Percentiles rank a stretch among this genome's conserved stretches.
Conservation (phyloP, 1,284 basidiomycete genomes). For the Trichosporon coremiiforme region DNA sequence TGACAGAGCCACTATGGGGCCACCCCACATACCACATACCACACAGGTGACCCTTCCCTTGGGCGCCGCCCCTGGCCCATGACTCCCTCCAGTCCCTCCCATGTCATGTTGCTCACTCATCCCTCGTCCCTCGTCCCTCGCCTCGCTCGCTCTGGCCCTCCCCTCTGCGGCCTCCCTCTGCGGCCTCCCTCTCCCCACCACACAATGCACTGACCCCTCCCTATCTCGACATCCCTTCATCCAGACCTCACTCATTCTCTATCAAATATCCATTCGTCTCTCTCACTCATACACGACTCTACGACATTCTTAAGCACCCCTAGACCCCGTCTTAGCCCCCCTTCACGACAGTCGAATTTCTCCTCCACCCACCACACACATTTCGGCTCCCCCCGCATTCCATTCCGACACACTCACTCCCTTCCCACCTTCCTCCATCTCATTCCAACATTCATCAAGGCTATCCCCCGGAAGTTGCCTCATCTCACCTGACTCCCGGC, state of each 20-base stretch:
- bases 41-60: not conserved
- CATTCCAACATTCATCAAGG: not conserved
- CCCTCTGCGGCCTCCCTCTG: too few species aligned
- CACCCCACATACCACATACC: slow-evolving; percentile 1
- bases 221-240: not conserved
- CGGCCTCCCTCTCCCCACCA: too few species aligned
- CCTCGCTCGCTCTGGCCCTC: not conserved
- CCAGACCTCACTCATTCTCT: not conserved
- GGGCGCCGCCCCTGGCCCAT: not conserved
- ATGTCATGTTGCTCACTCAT: not conserved
- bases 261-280: not conserved
- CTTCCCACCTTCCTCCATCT: not conserved
- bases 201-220: not conserved
- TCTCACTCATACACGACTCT: not conserved
- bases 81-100: not conserved
- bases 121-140: not conserved
- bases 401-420: not conserved
- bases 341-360: not conserved
- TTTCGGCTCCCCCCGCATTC: not conserved
- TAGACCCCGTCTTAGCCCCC: not conserved
- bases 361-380: not conserved
- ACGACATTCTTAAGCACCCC: not conserved
- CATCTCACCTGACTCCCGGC: not conserved
- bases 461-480: slow-evolving; percentile 12
- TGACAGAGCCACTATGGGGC: not conserved